These are phyloP conservation scores for Porcisia hertigi DNA, from an alignment of 208 protist genomes.

Conservation along the genomic window DNA sequence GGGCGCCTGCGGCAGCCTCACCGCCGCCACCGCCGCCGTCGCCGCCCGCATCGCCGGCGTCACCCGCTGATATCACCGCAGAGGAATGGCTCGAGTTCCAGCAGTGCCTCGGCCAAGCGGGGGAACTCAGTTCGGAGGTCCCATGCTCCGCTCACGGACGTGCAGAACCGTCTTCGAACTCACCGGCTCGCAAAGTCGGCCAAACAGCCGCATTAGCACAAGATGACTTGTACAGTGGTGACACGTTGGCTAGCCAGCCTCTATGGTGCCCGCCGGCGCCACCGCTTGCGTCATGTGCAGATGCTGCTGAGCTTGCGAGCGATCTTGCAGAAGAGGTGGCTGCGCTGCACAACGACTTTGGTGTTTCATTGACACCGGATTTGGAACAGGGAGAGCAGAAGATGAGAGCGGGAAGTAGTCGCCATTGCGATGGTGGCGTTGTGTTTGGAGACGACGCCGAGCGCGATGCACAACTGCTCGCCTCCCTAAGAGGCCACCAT, in stretches of 20 bases:
- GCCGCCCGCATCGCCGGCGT: neutral
- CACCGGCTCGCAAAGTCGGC: neutral
- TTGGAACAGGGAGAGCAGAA: neutral
- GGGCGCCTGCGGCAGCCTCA: neutral
- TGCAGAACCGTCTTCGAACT: neutral
- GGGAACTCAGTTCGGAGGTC: slow-evolving; percentile 11
- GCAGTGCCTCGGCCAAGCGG: slow-evolving; percentile 15
- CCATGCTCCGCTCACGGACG: slow-evolving; percentile 3
- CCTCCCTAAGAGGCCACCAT: slow-evolving; percentile 4
- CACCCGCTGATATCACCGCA: neutral
- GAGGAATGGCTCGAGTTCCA: slow-evolving; percentile 16
- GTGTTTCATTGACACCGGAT: neutral
- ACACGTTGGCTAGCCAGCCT: too few relatives aligned
- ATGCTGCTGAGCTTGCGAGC: slow-evolving; percentile 10
- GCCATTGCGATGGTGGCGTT: neutral
- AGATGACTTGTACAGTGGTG: neutral
- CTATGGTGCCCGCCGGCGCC: neutral
- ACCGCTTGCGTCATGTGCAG: slow-evolving; percentile 8
- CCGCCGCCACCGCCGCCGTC: slow-evolving; percentile 10
- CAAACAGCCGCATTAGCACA: neutral
- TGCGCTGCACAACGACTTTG: neutral
- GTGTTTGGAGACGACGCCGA: slow-evolving; percentile 29
- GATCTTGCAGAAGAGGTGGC: slow-evolving; percentile 15
- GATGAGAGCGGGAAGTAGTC: neutral
- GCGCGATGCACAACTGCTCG: slow-evolving; percentile 9